phyloP scores from a whole-genome alignment of 106 monocot genomes.

The Hemerocallis citrina region DNA sequence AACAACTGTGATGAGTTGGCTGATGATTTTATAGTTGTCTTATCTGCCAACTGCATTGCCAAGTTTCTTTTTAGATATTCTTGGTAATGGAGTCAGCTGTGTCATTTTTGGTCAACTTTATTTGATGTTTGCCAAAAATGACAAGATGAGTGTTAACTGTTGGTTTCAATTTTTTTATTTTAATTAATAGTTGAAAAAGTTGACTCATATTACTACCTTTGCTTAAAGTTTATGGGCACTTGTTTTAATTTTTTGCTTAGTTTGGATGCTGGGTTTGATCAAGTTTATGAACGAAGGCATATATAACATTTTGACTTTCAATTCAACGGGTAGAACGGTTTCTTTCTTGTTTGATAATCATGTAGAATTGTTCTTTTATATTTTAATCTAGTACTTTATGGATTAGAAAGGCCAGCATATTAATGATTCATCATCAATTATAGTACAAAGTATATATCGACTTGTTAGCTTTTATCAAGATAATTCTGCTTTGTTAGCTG shows the following conservation, averaged over 20 bases:
- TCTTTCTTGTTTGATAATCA: neutral
- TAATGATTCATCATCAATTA: neutral
- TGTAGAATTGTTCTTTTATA: neutral
- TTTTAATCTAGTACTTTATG: neutral
- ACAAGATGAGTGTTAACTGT: neutral
- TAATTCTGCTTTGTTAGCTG: neutral
- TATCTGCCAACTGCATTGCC: neutral
- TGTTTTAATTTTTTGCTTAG: neutral
- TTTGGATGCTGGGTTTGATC: neutral
- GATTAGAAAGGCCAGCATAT: neutral
- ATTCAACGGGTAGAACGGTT: neutral
- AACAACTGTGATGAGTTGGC: neutral
- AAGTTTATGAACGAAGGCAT: neutral
- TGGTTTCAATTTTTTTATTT: neutral
- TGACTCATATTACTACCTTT: neutral
- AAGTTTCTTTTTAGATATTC: neutral
- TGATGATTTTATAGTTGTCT: neutral
- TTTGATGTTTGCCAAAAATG: neutral
- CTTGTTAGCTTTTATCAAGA: no score
- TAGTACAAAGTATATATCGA: no score
- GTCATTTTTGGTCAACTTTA: neutral
- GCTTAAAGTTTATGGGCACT: neutral
- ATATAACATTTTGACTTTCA: neutral
- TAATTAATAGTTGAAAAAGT: neutral
- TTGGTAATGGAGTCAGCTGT: neutral